phyloP scores from a whole-genome alignment of 2,329 filamentous ascomycete genomes.

The Monosporascus sp. region DNA sequence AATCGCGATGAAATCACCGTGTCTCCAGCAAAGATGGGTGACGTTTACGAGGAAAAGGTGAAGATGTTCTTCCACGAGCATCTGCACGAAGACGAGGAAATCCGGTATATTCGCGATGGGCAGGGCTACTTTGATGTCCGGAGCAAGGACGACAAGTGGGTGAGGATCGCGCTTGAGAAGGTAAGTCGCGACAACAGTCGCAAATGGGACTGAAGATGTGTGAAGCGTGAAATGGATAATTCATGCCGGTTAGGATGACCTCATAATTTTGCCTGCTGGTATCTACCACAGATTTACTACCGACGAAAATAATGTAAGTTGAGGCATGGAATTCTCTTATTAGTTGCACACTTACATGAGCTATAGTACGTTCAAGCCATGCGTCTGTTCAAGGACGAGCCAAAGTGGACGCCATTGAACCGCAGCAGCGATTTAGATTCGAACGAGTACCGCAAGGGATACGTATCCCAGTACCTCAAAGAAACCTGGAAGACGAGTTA shows the following conservation, averaged over 20 bases:
- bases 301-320: slow-evolving; percentile 78
- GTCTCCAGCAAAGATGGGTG: slow-evolving; percentile 79
- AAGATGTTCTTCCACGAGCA: slow-evolving; percentile 93
- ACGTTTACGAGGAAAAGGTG: slow-evolving; percentile 86
- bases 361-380: slow-evolving; percentile 87
- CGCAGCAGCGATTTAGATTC: slow-evolving; percentile 69
- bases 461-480: slow-evolving; percentile 49
- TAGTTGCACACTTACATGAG: background rate
- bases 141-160: slow-evolving; percentile 77
- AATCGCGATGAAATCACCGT: slow-evolving; percentile 93
- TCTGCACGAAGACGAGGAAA: slow-evolving; percentile 97
- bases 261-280: slow-evolving; percentile 88
- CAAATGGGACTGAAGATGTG: background rate
- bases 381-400: slow-evolving; percentile 96
- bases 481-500: background rate
- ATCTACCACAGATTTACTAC: slow-evolving; percentile 99
- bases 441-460: slow-evolving; percentile 75
- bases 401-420: slow-evolving; percentile 95
- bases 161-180: slow-evolving; percentile 79
- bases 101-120: slow-evolving; percentile 86
- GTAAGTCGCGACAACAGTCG: slow-evolving; percentile 27
- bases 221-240: background rate
- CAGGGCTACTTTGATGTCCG: slow-evolving; percentile 92
- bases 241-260: slow-evolving; percentile 50
- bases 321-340: background rate